Conservation (phyloP, 2,329 filamentous ascomycete species). For the Hirsutella minnesotensis region DNA sequence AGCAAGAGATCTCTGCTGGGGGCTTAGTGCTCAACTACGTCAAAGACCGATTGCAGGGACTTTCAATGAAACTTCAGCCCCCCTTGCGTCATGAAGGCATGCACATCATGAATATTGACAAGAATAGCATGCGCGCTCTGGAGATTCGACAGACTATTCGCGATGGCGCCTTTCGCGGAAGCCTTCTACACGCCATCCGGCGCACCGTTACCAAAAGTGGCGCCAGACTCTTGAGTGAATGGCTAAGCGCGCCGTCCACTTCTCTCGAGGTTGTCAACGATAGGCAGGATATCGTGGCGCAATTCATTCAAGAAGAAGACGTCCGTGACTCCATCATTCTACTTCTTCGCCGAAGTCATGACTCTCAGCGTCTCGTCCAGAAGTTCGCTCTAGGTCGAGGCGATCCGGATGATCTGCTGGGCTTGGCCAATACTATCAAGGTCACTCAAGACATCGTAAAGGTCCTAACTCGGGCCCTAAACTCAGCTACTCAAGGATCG, state of each 20-base stretch:
- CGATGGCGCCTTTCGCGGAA: conserved; percentile 69
- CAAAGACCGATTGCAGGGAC: conserved; percentile 61
- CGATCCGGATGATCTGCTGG: conserved; percentile 83
- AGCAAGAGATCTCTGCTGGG: conserved; percentile 63
- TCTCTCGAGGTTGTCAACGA: conserved; percentile 66
- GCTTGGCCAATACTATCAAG: conserved; percentile 67
- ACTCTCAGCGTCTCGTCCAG: conserved; percentile 81
- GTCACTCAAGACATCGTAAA: conserved; percentile 56
- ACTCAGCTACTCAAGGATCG: conserved; percentile 5
- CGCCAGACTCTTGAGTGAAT: conserved; percentile 69
- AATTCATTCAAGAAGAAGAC: conserved; percentile 53
- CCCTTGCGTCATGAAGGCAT: conserved; percentile 63
- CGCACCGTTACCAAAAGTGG: conserved; percentile 88
- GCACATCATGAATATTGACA: conserved; percentile 83
- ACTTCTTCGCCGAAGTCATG: conserved; percentile 64
- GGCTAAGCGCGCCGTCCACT: conserved; percentile 87
- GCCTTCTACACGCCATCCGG: conserved; percentile 78
- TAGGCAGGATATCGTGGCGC: conserved; percentile 70
- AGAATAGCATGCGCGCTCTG: conserved; percentile 76
- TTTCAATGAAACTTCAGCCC: conserved; percentile 71
- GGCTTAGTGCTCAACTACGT: conserved; percentile 79
- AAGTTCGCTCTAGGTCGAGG: conserved; percentile 88
- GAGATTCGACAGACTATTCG: conserved; percentile 81
- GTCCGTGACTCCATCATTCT: conserved; percentile 59
- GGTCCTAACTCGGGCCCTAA: conserved; percentile 24